Conservation (phyloP, 1,284 basidiomycete species). For the Erythrobasidium hasegawianum region DNA sequence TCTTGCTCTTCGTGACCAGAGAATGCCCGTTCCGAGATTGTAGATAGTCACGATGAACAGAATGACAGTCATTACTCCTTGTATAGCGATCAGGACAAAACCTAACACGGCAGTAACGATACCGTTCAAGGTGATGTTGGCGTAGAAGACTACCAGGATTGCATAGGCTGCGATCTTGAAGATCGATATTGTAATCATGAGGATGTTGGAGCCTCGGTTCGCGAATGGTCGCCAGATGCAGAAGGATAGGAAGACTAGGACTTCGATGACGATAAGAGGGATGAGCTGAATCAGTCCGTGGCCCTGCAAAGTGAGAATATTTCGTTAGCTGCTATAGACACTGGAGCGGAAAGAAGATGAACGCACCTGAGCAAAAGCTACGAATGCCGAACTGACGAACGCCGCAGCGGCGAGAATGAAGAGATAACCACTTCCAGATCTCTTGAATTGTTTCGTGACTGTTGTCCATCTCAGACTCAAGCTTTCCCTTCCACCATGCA, state of each 20-base stretch:
- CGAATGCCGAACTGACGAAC: slow-evolving; percentile 62
- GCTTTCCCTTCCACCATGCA: slow-evolving; percentile 11
- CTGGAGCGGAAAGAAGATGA: too few relatives aligned
- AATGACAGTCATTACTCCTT: slow-evolving; percentile 44
- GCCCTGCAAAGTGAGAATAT: slow-evolving; percentile 38
- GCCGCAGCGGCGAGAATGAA: slow-evolving; percentile 49
- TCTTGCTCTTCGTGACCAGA: slow-evolving; percentile 20
- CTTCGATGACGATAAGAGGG: slow-evolving; percentile 65
- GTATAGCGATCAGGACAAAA: slow-evolving; percentile 56
- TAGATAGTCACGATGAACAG: slow-evolving; percentile 41
- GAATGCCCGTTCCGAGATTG: slow-evolving; percentile 12
- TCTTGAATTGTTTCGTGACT: slow-evolving; percentile 50
- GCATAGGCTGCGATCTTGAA: slow-evolving; percentile 62
- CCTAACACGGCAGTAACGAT: slow-evolving; percentile 68
- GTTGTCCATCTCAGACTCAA: slow-evolving; percentile 22
- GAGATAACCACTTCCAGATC: slow-evolving; percentile 51
- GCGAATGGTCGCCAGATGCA: slow-evolving; percentile 59
- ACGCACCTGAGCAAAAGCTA: slow-evolving; percentile 61
- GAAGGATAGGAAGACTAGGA: slow-evolving; percentile 58
- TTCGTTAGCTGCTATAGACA: too few relatives aligned
- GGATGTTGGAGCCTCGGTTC: slow-evolving; percentile 39
- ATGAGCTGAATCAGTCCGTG: slow-evolving; percentile 69
- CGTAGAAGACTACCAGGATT: slow-evolving; percentile 64
- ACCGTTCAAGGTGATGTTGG: slow-evolving; percentile 58
- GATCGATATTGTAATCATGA: slow-evolving; percentile 62